phyloP scores from a whole-genome alignment of 2,329 filamentous ascomycete genomes.

The Tympanopsis confertula region DNA sequence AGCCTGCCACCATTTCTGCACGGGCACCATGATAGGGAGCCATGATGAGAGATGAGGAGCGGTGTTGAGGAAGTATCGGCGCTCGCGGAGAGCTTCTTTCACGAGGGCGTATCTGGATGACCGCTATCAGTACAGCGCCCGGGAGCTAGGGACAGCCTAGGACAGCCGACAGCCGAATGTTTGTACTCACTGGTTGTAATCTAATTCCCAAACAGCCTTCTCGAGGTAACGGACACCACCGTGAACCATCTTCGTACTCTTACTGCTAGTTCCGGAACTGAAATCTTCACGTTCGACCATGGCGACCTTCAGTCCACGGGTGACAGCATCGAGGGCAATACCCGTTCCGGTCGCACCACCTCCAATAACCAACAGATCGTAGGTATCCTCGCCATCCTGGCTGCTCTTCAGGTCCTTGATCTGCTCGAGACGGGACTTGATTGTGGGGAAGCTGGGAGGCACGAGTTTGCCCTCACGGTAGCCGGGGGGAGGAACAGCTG shows the following conservation, averaged over 20 bases:
- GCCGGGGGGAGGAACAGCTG: slow-evolving; percentile 49
- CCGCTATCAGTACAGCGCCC: slow-evolving; percentile 9
- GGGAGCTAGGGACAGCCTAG: slow-evolving; percentile 1
- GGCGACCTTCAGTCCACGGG: slow-evolving; percentile 67
- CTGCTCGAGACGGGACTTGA: slow-evolving; percentile 22
- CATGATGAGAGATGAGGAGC: slow-evolving; percentile 72
- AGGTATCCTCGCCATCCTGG: slow-evolving; percentile 36
- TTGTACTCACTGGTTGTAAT: slow-evolving; percentile 59
- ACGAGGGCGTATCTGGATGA: slow-evolving; percentile 48
- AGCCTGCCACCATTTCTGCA: slow-evolving; percentile 74
- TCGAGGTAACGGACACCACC: slow-evolving; percentile 76
- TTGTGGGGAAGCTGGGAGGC: slow-evolving; percentile 20
- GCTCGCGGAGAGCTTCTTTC: slow-evolving; percentile 70
- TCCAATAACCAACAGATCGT: slow-evolving; percentile 70
- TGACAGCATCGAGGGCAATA: slow-evolving; percentile 71
- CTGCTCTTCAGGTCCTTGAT: slow-evolving; percentile 22
- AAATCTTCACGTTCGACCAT: slow-evolving; percentile 77
- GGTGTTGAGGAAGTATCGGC: slow-evolving; percentile 73
- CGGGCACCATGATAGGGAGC: slow-evolving; percentile 72
- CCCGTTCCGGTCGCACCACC: slow-evolving; percentile 70
- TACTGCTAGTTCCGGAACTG: slow-evolving; percentile 69
- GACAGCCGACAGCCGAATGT: too few relatives aligned
- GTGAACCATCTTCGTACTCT: slow-evolving; percentile 79
- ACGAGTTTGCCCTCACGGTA: slow-evolving; percentile 42
- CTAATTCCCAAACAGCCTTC: slow-evolving; percentile 76